Base-by-base conservation (phyloP, 495 filamentous ascomycete genomes). In the Echria macrotheca region DNA sequence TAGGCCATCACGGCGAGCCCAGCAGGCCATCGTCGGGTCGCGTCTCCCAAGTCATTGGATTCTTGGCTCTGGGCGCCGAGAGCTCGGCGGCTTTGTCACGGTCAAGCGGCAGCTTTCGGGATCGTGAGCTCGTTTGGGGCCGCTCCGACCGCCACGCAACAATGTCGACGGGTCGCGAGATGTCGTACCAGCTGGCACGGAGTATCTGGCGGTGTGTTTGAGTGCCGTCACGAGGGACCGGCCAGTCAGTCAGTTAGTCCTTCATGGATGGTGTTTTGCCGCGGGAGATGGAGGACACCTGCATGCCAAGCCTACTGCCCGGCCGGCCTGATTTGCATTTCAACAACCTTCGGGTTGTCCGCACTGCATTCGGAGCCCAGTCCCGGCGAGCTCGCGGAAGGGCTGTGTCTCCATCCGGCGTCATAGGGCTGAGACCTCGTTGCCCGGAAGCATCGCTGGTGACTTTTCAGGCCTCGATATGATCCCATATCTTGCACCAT, bases 231-330 rank as follows among this genome's bases (percentile, higher is more conserved):
- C 18, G 18, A 12, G 21, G n/a, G 17, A 22, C 24, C 18, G 2
- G 4, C 7, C 6, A 21, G 38, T n/a, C n/a, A n/a, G n/a, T n/a
- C n/a, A n/a, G n/a, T n/a, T n/a, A n/a, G n/a, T n/a, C n/a, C n/a
- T n/a, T n/a, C n/a, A n/a, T n/a, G n/a, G n/a, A n/a, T n/a, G n/a
- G n/a, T n/a, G n/a, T n/a, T n/a, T n/a, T n/a, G n/a, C 12, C 9
- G 17, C 24, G 32, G 37, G 29, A 47, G 38, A 50, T 50, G 47
- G 38, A n/a, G n/a, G n/a, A 18, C 17, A 24, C n/a, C 37, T 43
- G 47, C 47, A 43, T 50, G 47, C 47, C 47, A 43, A 50, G 47
- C 19, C 37, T 12, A 43, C 25, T 12, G 4, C 15, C 28, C 39
- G 19, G 28, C 26, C 19, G 18, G 28, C 28, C 44, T 38, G 44